Base-by-base conservation (phyloP, 2,329 filamentous ascomycete species). In the Colletotrichum truncatum region DNA sequence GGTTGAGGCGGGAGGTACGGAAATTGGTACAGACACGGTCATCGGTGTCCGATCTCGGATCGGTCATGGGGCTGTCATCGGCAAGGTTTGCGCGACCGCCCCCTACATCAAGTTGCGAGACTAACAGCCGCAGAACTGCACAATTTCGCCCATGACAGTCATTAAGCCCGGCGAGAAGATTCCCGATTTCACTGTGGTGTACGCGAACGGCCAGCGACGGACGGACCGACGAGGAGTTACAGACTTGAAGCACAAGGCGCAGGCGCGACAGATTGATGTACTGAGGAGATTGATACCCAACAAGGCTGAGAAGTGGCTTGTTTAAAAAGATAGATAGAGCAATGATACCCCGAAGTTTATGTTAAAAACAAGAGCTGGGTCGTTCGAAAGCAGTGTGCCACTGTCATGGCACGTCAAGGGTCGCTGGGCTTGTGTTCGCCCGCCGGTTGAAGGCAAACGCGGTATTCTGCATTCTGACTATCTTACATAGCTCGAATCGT, bases 161-260 rank as follows among this genome's bases (percentile, higher is more conserved):
- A 80, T 94, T 41, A 76, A 79, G 0, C 85, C 88, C 9, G 85
- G 86, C 1, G 85, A 88, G 30, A 77, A 81, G 10, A 73, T 94
- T 0, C 86, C 86, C 0, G 90, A 93, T 65, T 88, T 86, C 74
- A 90, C 88, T 0, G 91, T 94, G 5, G 80, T 93, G 21, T 93
- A 88, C 76, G 89, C 90, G 0, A 85, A 87, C 62, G 89, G 89
- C 25, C 80, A 82, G 69, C 81, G 83, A 68, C 82, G 89, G 66
- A 76, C 76, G 28, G 89, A 93, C 72, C 84, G 77, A 46, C 87
- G 88, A 53, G 84, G 86, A n/a, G 82, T 89, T 25, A 81, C 87
- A 59, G 87, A 90, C 43, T 78, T 90, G 67, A 87, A 89, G 73
- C 84, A 91, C 72, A 85, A 88, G 71, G 86, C 85, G 46, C 82